Evolutionary conservation across 805 yeast genomes (phyloP).

Genomic region (Candida easanensis): DNA sequence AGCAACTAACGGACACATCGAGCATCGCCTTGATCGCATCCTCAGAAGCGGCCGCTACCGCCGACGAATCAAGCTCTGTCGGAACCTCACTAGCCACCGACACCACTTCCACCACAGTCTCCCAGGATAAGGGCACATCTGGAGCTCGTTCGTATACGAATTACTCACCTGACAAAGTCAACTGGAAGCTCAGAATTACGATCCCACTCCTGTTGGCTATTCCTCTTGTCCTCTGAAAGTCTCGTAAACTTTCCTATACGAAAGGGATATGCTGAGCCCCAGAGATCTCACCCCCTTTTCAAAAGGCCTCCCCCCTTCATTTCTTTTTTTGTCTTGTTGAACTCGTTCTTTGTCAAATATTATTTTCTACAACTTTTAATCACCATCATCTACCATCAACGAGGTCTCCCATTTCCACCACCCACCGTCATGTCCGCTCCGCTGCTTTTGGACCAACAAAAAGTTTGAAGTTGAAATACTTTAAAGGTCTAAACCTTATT

Average conservation of each 20-base stretch:
- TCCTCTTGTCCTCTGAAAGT: constrained; percentile 12
- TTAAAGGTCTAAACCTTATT: too few species aligned
- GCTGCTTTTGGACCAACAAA: too few species aligned
- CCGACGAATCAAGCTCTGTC: background rate
- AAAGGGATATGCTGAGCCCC: background rate
- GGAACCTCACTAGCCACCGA: background rate
- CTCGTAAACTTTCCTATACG: background rate
- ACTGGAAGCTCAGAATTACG: constrained; percentile 13
- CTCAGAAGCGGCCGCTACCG: constrained; percentile 3
- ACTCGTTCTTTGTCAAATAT: too few species aligned
- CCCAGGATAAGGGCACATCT: constrained; percentile 8
- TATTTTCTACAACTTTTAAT: too few species aligned
- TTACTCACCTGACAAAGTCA: background rate
- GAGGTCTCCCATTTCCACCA: too few species aligned
- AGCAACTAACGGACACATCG: constrained; percentile 20
- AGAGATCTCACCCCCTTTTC: too few species aligned
- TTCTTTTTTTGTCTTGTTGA: too few species aligned
- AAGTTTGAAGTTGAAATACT: too few species aligned
- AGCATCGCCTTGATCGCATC: constrained; percentile 12
- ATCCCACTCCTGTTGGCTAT: constrained; percentile 13
- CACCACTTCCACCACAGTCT: constrained; percentile 2
- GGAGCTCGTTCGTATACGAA: constrained; percentile 5
- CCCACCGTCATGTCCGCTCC: too few species aligned
- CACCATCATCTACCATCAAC: too few species aligned
- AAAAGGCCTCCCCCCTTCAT: too few species aligned